Evolutionary conservation across 2,329 filamentous ascomycete genomes (phyloP).

Genomic region (Fusarium dimerum): DNA sequence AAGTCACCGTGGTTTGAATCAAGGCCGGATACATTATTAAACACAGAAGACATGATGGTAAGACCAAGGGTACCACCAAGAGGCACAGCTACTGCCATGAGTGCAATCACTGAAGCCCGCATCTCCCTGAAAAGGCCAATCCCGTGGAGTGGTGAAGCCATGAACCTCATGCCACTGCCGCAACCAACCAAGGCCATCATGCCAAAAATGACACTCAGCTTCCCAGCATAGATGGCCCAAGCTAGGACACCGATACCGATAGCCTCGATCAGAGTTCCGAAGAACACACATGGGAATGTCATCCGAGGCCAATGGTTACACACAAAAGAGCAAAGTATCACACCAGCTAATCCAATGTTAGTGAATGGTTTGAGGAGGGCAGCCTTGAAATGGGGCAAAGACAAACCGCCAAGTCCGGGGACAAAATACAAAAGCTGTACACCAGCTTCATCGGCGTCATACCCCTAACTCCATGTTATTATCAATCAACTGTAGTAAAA

Average conservation of each 20-base stretch:
- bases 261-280: conserved; percentile 58
- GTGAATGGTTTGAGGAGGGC: background rate
- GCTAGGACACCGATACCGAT: conserved; percentile 59
- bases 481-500: rapidly evolving
- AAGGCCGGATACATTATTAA: conserved; percentile 56
- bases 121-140: conserved; percentile 61
- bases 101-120: conserved; percentile 59
- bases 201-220: conserved; percentile 56
- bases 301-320: conserved; percentile 63
- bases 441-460: conserved; percentile 52
- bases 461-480: conserved; percentile 39
- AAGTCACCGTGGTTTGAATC: conserved; percentile 26
- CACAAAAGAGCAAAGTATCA: conserved; percentile 57
- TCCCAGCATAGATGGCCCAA: conserved; percentile 53
- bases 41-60: conserved; percentile 69
- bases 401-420: conserved; percentile 58
- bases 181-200: conserved; percentile 67
- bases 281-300: conserved; percentile 59
- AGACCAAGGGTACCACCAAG: conserved; percentile 66
- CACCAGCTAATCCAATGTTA: conserved; percentile 43
- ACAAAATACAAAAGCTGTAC: conserved; percentile 63
- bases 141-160: conserved; percentile 63
- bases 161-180: conserved; percentile 65
- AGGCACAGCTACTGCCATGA: conserved; percentile 60
- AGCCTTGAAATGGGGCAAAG: background rate